These are phyloP conservation scores for Trichoderma lentiforme DNA, from an alignment of 2,329 filamentous ascomycete species.

Conservation along the genomic window DNA sequence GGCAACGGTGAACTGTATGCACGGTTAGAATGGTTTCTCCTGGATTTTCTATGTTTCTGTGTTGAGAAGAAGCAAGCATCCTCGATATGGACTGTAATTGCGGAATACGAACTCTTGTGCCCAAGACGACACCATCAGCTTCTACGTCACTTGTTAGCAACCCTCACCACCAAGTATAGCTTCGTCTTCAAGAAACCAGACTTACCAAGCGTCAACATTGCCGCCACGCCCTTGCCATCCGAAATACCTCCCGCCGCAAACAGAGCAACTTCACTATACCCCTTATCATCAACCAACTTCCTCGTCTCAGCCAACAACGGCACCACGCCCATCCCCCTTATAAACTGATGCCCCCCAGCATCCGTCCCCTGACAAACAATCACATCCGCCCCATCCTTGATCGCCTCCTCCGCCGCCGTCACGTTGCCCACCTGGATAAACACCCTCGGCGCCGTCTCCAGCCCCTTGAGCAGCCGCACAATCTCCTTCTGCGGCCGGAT, in stretches of 20 bases:
- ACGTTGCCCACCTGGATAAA: constrained; percentile 63
- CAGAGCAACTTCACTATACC: constrained; percentile 37
- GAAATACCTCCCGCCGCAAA: constrained; percentile 60
- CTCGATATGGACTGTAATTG: neutral
- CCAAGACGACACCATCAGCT: constrained; percentile 44
- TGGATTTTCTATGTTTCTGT: neutral
- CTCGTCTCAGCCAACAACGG: constrained; percentile 56
- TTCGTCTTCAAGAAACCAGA: neutral
- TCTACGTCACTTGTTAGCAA: constrained; percentile 29
- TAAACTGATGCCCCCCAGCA: constrained; percentile 62
- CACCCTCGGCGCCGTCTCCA: constrained; percentile 40
- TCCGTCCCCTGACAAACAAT: constrained; percentile 62
- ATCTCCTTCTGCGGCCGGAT: constrained; percentile 38
- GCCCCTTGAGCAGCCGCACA: constrained; percentile 33
- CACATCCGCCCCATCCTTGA: constrained; percentile 51
- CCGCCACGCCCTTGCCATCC: constrained; percentile 53
- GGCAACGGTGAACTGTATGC: constrained; percentile 41
- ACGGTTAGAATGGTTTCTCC: neutral
- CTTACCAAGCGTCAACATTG: constrained; percentile 52
- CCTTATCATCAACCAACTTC: constrained; percentile 42
- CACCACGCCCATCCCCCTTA: constrained; percentile 51
- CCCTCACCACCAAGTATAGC: neutral
- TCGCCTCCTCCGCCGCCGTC: constrained; percentile 48
- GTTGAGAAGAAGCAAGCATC: too few species aligned
- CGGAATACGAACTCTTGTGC: constrained; percentile 36